phyloP scores from a whole-genome alignment of 2,329 filamentous ascomycete genomes.

The Scedosporium aurantiacum region DNA sequence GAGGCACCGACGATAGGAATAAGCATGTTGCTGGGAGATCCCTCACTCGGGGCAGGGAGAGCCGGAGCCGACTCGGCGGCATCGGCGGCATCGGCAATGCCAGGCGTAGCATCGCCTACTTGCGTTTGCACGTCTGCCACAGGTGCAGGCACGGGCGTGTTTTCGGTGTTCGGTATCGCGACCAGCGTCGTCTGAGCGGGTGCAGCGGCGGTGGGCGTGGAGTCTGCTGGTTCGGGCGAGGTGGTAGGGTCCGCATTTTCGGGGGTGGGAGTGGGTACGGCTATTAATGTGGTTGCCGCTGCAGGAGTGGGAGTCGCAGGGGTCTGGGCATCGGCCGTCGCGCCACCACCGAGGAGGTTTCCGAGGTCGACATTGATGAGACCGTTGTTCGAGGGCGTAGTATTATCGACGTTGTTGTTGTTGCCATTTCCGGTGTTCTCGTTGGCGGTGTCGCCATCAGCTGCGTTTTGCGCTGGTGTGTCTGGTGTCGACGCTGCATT shows the following conservation, averaged over 20 bases:
- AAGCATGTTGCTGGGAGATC: not conserved
- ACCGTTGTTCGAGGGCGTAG: not conserved
- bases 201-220: not conserved
- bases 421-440: not conserved
- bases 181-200: not conserved
- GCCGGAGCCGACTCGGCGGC: not conserved
- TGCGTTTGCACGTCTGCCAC: not conserved
- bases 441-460: not conserved
- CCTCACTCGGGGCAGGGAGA: not conserved
- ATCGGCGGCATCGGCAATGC: not conserved
- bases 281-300: not conserved
- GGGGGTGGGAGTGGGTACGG: not conserved
- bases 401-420: not conserved
- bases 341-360: not conserved
- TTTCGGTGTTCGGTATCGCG: not conserved
- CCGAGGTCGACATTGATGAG: not conserved
- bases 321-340: not conserved
- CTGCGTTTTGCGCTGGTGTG: not conserved
- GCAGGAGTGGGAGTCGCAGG: not conserved
- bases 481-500: not conserved
- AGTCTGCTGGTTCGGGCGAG: not conserved
- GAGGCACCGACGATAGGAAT: conserved; percentile 9
- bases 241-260: not conserved
- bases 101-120: not conserved
- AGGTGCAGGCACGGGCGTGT: not conserved